These are phyloP conservation scores for Thelonectria olida DNA, from an alignment of 2,329 filamentous ascomycete species.

Conservation along the genomic window DNA sequence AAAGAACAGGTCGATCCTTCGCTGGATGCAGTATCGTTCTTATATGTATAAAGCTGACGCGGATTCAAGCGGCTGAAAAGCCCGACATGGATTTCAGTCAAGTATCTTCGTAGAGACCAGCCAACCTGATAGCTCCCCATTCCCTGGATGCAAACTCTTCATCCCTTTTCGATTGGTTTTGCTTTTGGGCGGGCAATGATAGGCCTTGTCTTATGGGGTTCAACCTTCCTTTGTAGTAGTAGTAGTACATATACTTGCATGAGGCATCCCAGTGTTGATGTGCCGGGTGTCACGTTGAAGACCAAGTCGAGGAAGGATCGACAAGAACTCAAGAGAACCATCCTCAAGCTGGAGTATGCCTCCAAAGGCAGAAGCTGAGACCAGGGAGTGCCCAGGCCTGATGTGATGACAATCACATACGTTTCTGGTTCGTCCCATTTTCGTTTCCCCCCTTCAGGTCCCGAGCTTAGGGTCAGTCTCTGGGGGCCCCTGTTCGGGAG, in stretches of 20 bases:
- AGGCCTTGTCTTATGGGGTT: too few relatives aligned
- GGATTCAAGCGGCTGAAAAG: too few relatives aligned
- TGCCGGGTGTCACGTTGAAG: neutral
- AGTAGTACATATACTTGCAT: too few relatives aligned
- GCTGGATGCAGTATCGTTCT: constrained; percentile 1
- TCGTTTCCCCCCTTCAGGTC: neutral
- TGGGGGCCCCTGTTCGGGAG: neutral
- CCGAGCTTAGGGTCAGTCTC: neutral
- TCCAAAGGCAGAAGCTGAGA: too few relatives aligned
- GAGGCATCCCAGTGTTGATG: neutral
- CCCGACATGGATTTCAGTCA: too few relatives aligned
- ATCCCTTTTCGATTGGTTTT: neutral
- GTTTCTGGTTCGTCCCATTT: neutral
- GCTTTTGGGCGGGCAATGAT: too few relatives aligned
- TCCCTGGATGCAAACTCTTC: constrained; percentile 4
- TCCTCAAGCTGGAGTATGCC: too few relatives aligned
- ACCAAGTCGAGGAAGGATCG: neutral
- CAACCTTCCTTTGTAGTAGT: too few relatives aligned
- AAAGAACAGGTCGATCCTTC: neutral
- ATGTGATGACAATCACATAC: neutral
- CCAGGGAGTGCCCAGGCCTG: too few relatives aligned
- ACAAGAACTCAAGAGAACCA: neutral
- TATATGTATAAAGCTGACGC: neutral
- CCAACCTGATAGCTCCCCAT: neutral
- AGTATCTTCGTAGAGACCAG: too few relatives aligned